Percentiles rank a stretch among this genome's conserved stretches.
Conservation (phyloP, 306 rosid species). For the Cucumis cinereus region DNA sequence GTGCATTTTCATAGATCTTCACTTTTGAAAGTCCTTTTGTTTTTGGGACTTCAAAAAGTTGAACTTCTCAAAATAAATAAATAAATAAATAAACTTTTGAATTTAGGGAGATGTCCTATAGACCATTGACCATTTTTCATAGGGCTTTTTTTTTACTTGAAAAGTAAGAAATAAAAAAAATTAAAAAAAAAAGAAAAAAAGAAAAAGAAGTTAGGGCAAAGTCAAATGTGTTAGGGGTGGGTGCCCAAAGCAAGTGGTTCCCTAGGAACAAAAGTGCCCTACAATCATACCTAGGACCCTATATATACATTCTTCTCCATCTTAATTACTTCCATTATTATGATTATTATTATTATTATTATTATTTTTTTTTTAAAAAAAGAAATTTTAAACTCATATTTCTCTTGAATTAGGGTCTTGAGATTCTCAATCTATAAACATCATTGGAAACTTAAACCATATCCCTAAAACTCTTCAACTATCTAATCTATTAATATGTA, state of each 20-base stretch:
- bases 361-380: too few relatives aligned
- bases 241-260: background rate
- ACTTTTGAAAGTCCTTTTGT: background rate
- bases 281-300: slow-evolving; percentile 7
- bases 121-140: background rate
- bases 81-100: background rate
- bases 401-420: slow-evolving; percentile 1
- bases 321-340: background rate
- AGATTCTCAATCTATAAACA: background rate
- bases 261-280: slow-evolving; percentile 8
- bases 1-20: background rate
- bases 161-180: too few relatives aligned
- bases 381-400: background rate
- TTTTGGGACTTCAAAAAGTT: background rate
- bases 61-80: background rate
- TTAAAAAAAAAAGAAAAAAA: too few relatives aligned
- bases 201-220: background rate
- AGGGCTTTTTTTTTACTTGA: background rate
- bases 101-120: background rate
- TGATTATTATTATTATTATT: too few relatives aligned
- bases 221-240: background rate
- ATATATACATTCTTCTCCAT: background rate
- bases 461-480: background rate
- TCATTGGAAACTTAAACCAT: background rate
- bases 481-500: background rate